Evolutionary conservation across 176 grass and related monocot species (phyloP).

Genomic region (Hyparrhenia diplandra): DNA sequence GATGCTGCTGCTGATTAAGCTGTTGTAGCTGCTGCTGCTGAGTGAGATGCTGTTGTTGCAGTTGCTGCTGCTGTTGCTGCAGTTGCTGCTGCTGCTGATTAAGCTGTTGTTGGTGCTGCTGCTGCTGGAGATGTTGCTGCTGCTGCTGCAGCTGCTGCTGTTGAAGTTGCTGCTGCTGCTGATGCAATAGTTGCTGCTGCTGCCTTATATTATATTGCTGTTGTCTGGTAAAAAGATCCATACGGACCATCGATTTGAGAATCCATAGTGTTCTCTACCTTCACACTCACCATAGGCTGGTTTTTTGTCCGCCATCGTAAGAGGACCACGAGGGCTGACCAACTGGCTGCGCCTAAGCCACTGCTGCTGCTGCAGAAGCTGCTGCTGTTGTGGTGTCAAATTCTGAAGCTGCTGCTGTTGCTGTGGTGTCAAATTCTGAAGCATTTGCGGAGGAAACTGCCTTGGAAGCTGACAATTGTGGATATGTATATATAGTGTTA

Average conservation of each 20-base stretch:
- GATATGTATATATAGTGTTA: slow-evolving; percentile 14
- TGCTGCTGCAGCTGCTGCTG: slow-evolving; percentile 40
- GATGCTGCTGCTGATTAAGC: neutral
- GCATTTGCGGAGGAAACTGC: slow-evolving; percentile 64
- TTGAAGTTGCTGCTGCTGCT: slow-evolving; percentile 32
- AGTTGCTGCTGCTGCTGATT: slow-evolving; percentile 39
- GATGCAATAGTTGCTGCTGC: slow-evolving; percentile 23
- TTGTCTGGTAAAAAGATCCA: slow-evolving; percentile 42
- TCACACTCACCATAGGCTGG: slow-evolving; percentile 69
- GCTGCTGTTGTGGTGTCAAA: slow-evolving; percentile 68
- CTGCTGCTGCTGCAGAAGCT: slow-evolving; percentile 52
- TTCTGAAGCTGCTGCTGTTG: slow-evolving; percentile 50
- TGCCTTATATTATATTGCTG: slow-evolving; percentile 56
- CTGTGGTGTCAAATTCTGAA: slow-evolving; percentile 67
- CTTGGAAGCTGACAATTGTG: slow-evolving; percentile 49
- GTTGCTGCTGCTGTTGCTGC: slow-evolving; percentile 34
- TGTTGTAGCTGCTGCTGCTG: slow-evolving; percentile 48
- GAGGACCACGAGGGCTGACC: slow-evolving; percentile 54
- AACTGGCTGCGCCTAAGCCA: slow-evolving; percentile 70
- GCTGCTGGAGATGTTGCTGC: slow-evolving; percentile 36
- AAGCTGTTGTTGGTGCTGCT: slow-evolving; percentile 24
- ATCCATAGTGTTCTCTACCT: slow-evolving; percentile 83
- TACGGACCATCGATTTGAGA: slow-evolving; percentile 51
- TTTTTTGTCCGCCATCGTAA: slow-evolving; percentile 66
- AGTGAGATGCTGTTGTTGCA: slow-evolving; percentile 1